Evolutionary conservation across 192 early-diverging fungal species (phyloP).

Genomic region (Entomortierella parvispora): DNA sequence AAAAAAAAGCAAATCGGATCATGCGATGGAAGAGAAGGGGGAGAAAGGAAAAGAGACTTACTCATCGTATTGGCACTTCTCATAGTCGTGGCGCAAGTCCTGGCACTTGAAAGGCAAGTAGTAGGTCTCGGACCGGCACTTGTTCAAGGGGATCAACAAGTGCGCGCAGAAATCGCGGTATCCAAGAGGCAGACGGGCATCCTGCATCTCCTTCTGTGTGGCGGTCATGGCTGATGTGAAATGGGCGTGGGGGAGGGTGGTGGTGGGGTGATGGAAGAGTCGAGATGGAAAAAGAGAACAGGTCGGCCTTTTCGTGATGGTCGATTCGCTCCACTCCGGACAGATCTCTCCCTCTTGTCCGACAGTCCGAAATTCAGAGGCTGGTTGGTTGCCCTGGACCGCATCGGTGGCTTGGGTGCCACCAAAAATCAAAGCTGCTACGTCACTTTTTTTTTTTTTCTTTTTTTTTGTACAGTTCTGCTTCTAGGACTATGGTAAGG

Average conservation of each 20-base stretch:
- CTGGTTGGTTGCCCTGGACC: no score
- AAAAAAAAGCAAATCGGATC: no score
- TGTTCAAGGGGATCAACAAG: conserved; percentile 89
- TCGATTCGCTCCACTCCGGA: no score
- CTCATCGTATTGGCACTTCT: conserved; percentile 98
- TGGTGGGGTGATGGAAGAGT: conserved; percentile 4
- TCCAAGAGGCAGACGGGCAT: conserved; percentile 83
- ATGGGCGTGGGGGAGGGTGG: not conserved
- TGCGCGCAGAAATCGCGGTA: conserved; percentile 97
- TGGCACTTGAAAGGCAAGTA: conserved; percentile 96
- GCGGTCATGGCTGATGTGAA: conserved; percentile 68
- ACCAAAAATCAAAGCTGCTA: no score
- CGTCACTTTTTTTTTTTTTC: no score
- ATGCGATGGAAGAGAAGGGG: not conserved
- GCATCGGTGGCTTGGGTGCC: no score
- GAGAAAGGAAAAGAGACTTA: conserved; percentile 43
- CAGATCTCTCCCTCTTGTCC: no score
- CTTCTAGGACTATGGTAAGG: no score
- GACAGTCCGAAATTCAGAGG: no score
- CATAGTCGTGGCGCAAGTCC: conserved; percentile 86
- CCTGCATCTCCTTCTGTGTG: conserved; percentile 86
- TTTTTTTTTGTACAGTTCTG: no score
- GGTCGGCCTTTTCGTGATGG: no score
- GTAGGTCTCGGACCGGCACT: conserved; percentile 85
- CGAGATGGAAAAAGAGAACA: not conserved